Percentiles rank a stretch among this genome's conserved stretches.
Conservation (phyloP, 1,284 basidiomycete species). For the Apiotrichum montevideense region DNA sequence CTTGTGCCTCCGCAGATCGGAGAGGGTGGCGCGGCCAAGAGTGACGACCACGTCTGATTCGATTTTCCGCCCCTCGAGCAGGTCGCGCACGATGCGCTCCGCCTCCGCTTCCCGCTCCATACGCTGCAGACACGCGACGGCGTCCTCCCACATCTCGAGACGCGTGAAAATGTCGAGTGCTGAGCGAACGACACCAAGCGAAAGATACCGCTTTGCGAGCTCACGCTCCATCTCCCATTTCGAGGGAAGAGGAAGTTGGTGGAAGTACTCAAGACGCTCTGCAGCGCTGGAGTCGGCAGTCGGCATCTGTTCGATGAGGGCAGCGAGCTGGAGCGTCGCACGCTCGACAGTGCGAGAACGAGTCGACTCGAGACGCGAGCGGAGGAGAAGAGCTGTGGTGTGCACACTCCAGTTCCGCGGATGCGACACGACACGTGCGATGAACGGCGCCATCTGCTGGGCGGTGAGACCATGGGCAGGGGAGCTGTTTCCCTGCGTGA, state of each 20-base stretch:
- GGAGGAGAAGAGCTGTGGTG: slow-evolving; percentile 85
- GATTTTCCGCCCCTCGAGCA: slow-evolving; percentile 71
- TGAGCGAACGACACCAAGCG: slow-evolving; percentile 75
- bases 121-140: slow-evolving; percentile 72
- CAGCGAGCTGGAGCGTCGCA: slow-evolving; percentile 79
- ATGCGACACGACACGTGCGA: slow-evolving; percentile 75
- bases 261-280: slow-evolving; percentile 72
- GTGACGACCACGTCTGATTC: slow-evolving; percentile 69
- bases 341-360: slow-evolving; percentile 87
- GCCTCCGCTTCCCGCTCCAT: slow-evolving; percentile 73
- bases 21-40: slow-evolving; percentile 54
- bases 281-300: slow-evolving; percentile 58
- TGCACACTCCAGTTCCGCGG: slow-evolving; percentile 89
- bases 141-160: slow-evolving; percentile 96
- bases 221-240: slow-evolving; percentile 89
- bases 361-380: slow-evolving; percentile 76
- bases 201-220: slow-evolving; percentile 71
- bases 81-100: slow-evolving; percentile 68
- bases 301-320: slow-evolving; percentile 90
- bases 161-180: slow-evolving; percentile 87
- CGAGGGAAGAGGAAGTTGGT: slow-evolving; percentile 71
- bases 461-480: slow-evolving; percentile 78
- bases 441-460: slow-evolving; percentile 85
- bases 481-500: slow-evolving; percentile 81
- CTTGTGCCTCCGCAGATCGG: slow-evolving; percentile 48